Percentiles rank a stretch among this genome's conserved stretches.
Evolutionary conservation across 371 early-diverging fungal genomes (phyloP).

Genomic region (Dipsacomyces acuminosporus): DNA sequence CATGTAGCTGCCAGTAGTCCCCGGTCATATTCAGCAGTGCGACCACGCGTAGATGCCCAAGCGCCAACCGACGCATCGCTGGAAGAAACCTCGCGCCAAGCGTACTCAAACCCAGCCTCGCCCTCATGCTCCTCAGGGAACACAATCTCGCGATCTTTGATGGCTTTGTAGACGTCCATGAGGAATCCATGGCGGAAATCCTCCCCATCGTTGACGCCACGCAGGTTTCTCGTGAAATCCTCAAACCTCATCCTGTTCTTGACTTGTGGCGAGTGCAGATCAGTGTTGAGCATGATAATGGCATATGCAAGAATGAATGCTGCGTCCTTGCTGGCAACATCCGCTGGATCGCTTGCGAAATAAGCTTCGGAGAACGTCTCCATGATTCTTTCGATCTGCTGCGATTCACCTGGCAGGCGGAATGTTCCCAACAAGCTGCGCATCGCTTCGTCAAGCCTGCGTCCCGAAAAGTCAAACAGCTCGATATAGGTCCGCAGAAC

Average conservation of each 20-base stretch:
- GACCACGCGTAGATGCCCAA: slow-evolving; percentile 25
- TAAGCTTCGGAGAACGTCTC: slow-evolving; percentile 79
- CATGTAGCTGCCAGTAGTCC: slow-evolving; percentile 38
- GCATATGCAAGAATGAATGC: slow-evolving; percentile 82
- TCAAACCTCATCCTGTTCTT: slow-evolving; percentile 79
- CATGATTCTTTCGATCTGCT: slow-evolving; percentile 89
- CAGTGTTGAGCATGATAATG: slow-evolving; percentile 91
- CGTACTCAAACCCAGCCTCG: slow-evolving; percentile 87
- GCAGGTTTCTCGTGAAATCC: slow-evolving; percentile 76
- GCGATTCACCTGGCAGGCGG: slow-evolving; percentile 90
- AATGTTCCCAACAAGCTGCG: slow-evolving; percentile 79
- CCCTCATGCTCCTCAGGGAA: slow-evolving; percentile 92
- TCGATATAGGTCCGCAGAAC: slow-evolving; percentile 72
- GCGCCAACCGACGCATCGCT: slow-evolving; percentile 56
- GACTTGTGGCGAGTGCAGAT: slow-evolving; percentile 86
- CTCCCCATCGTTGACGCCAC: slow-evolving; percentile 68
- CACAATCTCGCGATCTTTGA: slow-evolving; percentile 73
- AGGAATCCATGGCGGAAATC: slow-evolving; percentile 72
- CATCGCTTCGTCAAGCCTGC: slow-evolving; percentile 82
- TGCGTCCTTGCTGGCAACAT: slow-evolving; percentile 67
- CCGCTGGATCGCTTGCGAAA: slow-evolving; percentile 54
- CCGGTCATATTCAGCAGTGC: slow-evolving; percentile 34
- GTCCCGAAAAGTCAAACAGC: slow-evolving; percentile 77
- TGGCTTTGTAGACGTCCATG: slow-evolving; percentile 67
- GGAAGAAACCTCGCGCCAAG: slow-evolving; percentile 84